These are phyloP conservation scores for Bisporella sp. DNA, from an alignment of 2,329 filamentous ascomycete species.

Conservation along the genomic window DNA sequence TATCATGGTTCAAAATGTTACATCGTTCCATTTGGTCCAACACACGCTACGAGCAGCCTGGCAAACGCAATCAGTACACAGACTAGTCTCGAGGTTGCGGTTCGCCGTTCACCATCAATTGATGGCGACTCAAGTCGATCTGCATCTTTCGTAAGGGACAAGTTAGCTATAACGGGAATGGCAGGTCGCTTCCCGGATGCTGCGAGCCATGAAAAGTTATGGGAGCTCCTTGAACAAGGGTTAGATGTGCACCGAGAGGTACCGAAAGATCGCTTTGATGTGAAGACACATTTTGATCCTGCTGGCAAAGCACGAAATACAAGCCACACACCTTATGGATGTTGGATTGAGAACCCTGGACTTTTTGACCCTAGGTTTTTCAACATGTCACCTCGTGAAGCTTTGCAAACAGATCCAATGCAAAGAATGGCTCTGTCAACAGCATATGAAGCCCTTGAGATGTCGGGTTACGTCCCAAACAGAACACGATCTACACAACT, in stretches of 20 bases:
- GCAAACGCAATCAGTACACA: conserved; percentile 35
- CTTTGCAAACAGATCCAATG: conserved; percentile 74
- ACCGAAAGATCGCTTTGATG: conserved; percentile 67
- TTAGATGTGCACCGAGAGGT: conserved; percentile 64
- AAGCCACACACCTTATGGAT: conserved; percentile 68
- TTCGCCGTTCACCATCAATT: conserved; percentile 33
- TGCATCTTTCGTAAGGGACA: conserved; percentile 42
- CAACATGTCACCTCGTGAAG: conserved; percentile 80
- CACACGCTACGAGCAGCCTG: conserved; percentile 28
- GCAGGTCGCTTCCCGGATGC: conserved; percentile 71
- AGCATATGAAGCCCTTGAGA: conserved; percentile 76
- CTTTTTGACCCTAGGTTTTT: conserved; percentile 80
- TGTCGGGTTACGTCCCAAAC: conserved; percentile 61
- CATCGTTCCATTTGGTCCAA: conserved; percentile 41
- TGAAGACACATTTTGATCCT: conserved; percentile 62
- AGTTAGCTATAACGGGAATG: conserved; percentile 82
- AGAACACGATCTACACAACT: conserved; percentile 35
- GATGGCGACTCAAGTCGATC: conserved; percentile 8
- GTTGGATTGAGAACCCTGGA: conserved; percentile 64
- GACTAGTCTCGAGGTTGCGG: conserved; percentile 36
- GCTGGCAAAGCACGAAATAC: conserved; percentile 70
- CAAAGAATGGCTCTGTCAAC: conserved; percentile 70
- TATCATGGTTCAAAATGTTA: conserved; percentile 36
- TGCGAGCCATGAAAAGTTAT: conserved; percentile 63
- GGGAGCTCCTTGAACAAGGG: conserved; percentile 68